These are phyloP conservation scores for Arthroderma sp. DNA, from an alignment of 2,329 filamentous ascomycete genomes.

Conservation along the genomic window DNA sequence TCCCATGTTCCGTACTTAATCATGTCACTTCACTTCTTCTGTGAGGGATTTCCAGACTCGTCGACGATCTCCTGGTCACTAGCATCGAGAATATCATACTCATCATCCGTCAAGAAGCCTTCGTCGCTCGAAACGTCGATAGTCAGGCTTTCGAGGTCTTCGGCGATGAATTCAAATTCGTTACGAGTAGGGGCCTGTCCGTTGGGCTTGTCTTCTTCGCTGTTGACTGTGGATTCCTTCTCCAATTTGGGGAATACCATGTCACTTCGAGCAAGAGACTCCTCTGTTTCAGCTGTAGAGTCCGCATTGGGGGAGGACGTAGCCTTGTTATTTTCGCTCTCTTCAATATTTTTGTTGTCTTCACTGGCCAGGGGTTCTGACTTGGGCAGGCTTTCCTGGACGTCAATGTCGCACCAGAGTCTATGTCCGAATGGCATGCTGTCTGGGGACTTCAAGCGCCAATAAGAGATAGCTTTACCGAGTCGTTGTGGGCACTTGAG, in stretches of 20 bases:
- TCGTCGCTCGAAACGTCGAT: constrained; percentile 37
- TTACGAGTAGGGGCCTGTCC: constrained; percentile 32
- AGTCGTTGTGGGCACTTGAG: constrained; percentile 66
- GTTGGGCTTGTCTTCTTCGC: constrained; percentile 41
- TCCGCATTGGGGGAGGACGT: constrained; percentile 19
- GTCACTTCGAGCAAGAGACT: constrained; percentile 41
- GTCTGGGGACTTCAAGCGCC: constrained; percentile 74
- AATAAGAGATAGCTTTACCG: constrained; percentile 84
- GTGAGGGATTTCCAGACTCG: constrained; percentile 23
- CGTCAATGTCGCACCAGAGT: constrained; percentile 84
- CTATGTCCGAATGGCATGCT: constrained; percentile 81
- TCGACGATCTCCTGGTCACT: constrained; percentile 72
- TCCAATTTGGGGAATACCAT: constrained; percentile 98
- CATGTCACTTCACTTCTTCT: constrained; percentile 1
- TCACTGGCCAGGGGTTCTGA: background rate
- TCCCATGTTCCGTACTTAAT: background rate
- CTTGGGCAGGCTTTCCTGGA: constrained; percentile 26
- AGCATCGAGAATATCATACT: constrained; percentile 93
- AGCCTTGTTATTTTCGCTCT: background rate
- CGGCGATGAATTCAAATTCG: constrained; percentile 20
- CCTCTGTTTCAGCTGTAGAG: constrained; percentile 23
- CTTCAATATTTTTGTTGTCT: background rate
- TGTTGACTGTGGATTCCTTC: constrained; percentile 76
- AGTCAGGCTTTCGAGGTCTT: constrained; percentile 47
- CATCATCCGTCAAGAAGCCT: constrained; percentile 88